A percentile compares a stretch with the other conserved stretches of the same genome.
phyloP scores from a whole-genome alignment of 805 yeast genomes.

The Candida koratica region DNA sequence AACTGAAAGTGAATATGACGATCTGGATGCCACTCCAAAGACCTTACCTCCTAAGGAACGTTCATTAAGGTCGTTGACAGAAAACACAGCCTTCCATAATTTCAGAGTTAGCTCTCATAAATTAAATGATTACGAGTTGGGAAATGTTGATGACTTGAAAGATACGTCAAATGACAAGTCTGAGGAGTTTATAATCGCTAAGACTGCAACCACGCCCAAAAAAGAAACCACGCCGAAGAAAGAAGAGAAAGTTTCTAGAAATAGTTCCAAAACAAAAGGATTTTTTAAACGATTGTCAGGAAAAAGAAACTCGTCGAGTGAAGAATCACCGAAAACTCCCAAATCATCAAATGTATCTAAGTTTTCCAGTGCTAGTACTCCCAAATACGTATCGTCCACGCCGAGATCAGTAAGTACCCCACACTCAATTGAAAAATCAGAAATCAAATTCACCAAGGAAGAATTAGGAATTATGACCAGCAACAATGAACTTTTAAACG shows the following conservation, averaged over 20 bases:
- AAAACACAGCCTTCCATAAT: slow-evolving; percentile 36
- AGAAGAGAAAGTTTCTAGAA: slow-evolving; percentile 10
- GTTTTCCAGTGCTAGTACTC: slow-evolving; percentile 3
- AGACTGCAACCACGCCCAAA: neutral
- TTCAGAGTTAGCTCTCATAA: slow-evolving; percentile 19
- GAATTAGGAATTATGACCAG: slow-evolving; percentile 61
- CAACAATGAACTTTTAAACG: slow-evolving; percentile 55
- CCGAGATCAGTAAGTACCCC: slow-evolving; percentile 12
- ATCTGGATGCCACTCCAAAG: slow-evolving; percentile 8
- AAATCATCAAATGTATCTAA: slow-evolving; percentile 12
- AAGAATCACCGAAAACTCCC: slow-evolving; percentile 14
- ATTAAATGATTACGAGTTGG: slow-evolving; percentile 5
- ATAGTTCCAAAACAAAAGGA: slow-evolving; percentile 25
- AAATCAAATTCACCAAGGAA: slow-evolving; percentile 46
- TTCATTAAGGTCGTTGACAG: slow-evolving; percentile 25
- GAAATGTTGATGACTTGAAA: slow-evolving; percentile 5
- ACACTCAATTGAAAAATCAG: slow-evolving; percentile 4
- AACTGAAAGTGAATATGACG: slow-evolving; percentile 10
- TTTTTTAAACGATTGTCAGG: slow-evolving; percentile 33
- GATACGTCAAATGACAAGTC: slow-evolving; percentile 2
- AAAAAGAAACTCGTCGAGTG: slow-evolving; percentile 17
- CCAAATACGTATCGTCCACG: slow-evolving; percentile 9
- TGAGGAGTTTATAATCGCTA: neutral
- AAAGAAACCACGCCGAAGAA: slow-evolving; percentile 1
- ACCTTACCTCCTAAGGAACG: slow-evolving; percentile 16